Percentiles rank a stretch among this genome's conserved stretches.
These are phyloP conservation scores for Asterophora parasitica DNA, from an alignment of 768 basidiomycete genomes.

Conservation along the genomic window DNA sequence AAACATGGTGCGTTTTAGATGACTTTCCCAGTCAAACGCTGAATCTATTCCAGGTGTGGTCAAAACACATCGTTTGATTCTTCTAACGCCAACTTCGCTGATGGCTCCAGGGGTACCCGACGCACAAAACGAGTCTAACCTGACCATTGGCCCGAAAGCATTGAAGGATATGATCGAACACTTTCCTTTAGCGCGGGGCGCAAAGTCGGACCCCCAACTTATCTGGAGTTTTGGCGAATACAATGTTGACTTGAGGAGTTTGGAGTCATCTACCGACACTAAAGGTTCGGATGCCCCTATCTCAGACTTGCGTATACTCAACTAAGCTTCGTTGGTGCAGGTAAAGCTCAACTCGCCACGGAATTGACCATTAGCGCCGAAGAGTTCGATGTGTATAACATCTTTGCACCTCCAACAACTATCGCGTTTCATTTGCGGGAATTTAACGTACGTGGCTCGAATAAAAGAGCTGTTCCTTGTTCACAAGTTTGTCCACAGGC, in stretches of 20 bases:
- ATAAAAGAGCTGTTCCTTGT: background rate
- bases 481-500: slow-evolving; percentile 46
- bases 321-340: slow-evolving; percentile 26
- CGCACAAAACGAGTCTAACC: slow-evolving; percentile 49
- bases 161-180: slow-evolving; percentile 79
- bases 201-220: slow-evolving; percentile 70
- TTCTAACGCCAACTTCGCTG: slow-evolving; percentile 53
- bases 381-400: slow-evolving; percentile 76
- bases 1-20: slow-evolving; percentile 60
- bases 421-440: slow-evolving; percentile 81
- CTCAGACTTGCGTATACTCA: background rate
- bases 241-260: slow-evolving; percentile 66
- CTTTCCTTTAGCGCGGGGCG: slow-evolving; percentile 60
- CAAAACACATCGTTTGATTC: slow-evolving; percentile 73
- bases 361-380: slow-evolving; percentile 73
- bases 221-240: slow-evolving; percentile 73
- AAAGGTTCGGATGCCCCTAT: slow-evolving; percentile 43
- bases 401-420: slow-evolving; percentile 56
- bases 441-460: slow-evolving; percentile 55
- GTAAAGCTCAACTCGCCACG: slow-evolving; percentile 60
- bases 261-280: slow-evolving; percentile 59
- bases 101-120: slow-evolving; percentile 67
- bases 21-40: background rate
- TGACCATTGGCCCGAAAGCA: slow-evolving; percentile 69
- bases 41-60: slow-evolving; percentile 51